phyloP scores from a whole-genome alignment of 495 filamentous ascomycete genomes.

The Saxophila tyrrhenica region DNA sequence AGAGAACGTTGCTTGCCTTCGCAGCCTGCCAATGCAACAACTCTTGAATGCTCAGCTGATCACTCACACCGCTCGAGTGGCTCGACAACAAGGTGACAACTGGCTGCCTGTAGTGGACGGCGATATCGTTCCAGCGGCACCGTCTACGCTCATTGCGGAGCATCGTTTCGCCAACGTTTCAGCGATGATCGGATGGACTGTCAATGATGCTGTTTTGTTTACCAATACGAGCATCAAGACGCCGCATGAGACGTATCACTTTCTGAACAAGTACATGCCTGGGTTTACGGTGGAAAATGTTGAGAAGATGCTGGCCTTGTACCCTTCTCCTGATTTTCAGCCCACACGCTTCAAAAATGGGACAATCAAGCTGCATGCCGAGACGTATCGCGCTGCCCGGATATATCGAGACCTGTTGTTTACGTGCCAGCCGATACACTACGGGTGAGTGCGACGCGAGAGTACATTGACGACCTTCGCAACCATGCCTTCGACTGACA shows the following conservation, averaged over 20 bases:
- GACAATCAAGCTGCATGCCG: conserved; percentile 13
- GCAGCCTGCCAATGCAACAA: neutral
- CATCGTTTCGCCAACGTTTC: conserved; percentile 29
- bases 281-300: conserved; percentile 20
- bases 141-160: conserved; percentile 28
- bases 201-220: conserved; percentile 30
- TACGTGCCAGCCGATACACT: conserved; percentile 35
- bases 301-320: conserved; percentile 23
- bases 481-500: neutral
- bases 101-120: conserved; percentile 30
- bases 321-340: conserved; percentile 32
- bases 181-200: conserved; percentile 28
- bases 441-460: conserved; percentile 26
- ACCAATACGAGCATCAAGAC: conserved; percentile 8
- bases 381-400: conserved; percentile 36
- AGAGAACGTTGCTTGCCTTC: neutral
- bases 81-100: neutral
- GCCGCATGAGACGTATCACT: neutral
- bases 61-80: neutral
- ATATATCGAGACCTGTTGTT: conserved; percentile 38
- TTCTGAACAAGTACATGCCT: conserved; percentile 22
- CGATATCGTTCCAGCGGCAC: conserved; percentile 31
- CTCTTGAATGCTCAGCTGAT: neutral
- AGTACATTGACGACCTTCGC: no score
- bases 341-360: neutral